Percentiles rank a stretch among this genome's conserved stretches.
These are phyloP conservation scores for Candida quercuum DNA, from an alignment of 805 yeast genomes.

Conservation along the genomic window DNA sequence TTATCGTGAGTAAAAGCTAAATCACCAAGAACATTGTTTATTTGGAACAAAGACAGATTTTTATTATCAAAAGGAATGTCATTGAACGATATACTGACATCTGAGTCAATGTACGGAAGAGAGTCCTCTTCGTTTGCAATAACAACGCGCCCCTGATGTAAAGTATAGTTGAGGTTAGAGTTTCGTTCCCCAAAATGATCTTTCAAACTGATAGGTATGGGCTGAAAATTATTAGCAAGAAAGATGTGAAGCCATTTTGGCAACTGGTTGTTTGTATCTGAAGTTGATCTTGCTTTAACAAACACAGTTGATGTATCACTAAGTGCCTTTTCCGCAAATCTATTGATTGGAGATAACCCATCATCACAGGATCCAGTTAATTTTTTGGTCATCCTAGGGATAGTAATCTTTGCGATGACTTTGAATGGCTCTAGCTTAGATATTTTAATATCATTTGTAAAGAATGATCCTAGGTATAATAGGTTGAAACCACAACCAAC, in stretches of 20 bases:
- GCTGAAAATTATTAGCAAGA: slow-evolving; percentile 10
- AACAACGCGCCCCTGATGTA: slow-evolving; percentile 1
- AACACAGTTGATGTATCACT: slow-evolving; percentile 5
- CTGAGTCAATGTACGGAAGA: slow-evolving; percentile 6
- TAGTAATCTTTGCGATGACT: background rate
- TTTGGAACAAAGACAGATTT: slow-evolving; percentile 6
- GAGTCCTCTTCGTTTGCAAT: slow-evolving; percentile 6
- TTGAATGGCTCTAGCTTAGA: background rate
- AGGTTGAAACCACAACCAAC: slow-evolving; percentile 13
- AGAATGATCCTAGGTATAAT: slow-evolving; percentile 7
- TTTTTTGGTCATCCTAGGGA: slow-evolving; percentile 8
- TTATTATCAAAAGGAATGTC: slow-evolving; percentile 9
- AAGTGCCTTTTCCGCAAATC: slow-evolving; percentile 3
- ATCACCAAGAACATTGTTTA: slow-evolving; percentile 12
- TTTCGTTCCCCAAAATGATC: background rate
- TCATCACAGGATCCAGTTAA: slow-evolving; percentile 8
- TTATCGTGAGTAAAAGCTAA: slow-evolving; percentile 7
- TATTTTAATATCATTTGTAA: slow-evolving; percentile 1
- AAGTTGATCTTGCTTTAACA: slow-evolving; percentile 7
- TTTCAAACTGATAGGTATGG: slow-evolving; percentile 2
- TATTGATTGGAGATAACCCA: slow-evolving; percentile 20
- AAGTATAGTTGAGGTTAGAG: background rate
- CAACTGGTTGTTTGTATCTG: slow-evolving; percentile 9
- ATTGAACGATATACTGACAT: slow-evolving; percentile 1
- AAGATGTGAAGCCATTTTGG: slow-evolving; percentile 14